Conservation (phyloP, 1,284 basidiomycete species). For the Trametes pubescens region DNA sequence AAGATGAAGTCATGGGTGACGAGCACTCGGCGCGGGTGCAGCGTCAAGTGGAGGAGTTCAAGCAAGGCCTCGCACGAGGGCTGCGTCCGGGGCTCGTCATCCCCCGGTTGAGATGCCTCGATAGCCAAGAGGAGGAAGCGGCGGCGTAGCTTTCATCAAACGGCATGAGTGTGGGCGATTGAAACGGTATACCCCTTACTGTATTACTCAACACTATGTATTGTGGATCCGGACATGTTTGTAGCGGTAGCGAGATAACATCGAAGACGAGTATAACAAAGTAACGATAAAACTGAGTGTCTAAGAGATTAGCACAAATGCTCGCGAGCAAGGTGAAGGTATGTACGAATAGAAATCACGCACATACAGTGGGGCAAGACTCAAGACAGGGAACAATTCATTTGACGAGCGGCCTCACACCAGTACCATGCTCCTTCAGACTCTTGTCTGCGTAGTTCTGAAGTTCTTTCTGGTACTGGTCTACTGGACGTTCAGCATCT, state of each 20-base stretch:
- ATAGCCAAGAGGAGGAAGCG: constrained; percentile 37
- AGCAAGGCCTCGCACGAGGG: constrained; percentile 31
- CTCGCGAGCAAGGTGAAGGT: not conserved
- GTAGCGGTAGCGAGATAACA: constrained; percentile 10
- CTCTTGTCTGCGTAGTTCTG: constrained; percentile 46
- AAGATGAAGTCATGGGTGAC: constrained; percentile 30
- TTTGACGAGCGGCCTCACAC: constrained; percentile 51
- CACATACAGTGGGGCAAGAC: constrained; percentile 22
- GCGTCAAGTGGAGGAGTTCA: constrained; percentile 29
- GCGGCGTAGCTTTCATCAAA: not conserved
- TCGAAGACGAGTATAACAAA: not conserved
- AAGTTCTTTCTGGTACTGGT: constrained; percentile 49
- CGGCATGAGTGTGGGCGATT: not conserved
- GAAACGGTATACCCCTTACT: not conserved
- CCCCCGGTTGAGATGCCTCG: constrained; percentile 36
- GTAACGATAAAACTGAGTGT: constrained; percentile 23
- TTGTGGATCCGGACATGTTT: constrained; percentile 15
- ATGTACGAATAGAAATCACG: not conserved
- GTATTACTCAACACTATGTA: constrained; percentile 13
- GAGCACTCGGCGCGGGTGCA: constrained; percentile 28
- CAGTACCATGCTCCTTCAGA: constrained; percentile 50
- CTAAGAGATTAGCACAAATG: not conserved
- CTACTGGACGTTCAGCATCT: constrained; percentile 25
- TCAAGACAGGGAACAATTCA: constrained; percentile 31
- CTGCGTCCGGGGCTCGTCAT: constrained; percentile 36